Base-by-base conservation (phyloP, 768 basidiomycete genomes). In the Suillus hirtellus region DNA sequence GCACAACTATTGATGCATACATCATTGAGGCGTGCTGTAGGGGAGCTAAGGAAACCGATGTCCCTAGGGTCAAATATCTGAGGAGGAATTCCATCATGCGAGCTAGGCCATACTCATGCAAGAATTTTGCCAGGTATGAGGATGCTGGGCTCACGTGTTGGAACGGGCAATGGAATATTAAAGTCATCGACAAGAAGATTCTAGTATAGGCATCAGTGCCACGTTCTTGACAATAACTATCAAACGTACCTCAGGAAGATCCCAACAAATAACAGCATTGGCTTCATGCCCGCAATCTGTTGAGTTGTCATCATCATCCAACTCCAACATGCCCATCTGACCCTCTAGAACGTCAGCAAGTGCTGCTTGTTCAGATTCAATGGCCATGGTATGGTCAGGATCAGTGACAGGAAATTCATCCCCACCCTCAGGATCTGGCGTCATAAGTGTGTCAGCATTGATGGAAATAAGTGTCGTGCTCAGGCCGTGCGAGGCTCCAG, bases 1-100 rank as follows among this genome's bases (percentile, higher is more conserved):
- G 66, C 62, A 34, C 69, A 69, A 0, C 60, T 55, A 2, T 69
- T 70, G 1, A 70, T 31, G 19, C 65, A 67, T 0, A 17, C 38
- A 31, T 69, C 62, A 35, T 68, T 68, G 0, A 70, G 64, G 0
- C 54, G 52, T 1, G 65, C 50, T 1, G 64, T 64, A 0, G 58
- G 59, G 12, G 53, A 61, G 1, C 37, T 31, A 0, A 70, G 66
- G n/a, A 63, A 56, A 0, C 17, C 14, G 35, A 71, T 59, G 4
- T 68, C 63, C 0, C n/a, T 21, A 2, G 42, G 2, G 24, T 67
- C 60, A 31, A 71, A 69, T 4, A 15, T 35, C 7, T 63, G 31
- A 10, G 3, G 11, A 6, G 56, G 64, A 21, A 64, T 55, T 2
- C 35, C 59, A 2, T 61, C 35, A 5, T 55, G 53, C 2, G 56